Conservation (phyloP, 192 early-diverging fungal genomes). For the Gonapodya prolifera region DNA sequence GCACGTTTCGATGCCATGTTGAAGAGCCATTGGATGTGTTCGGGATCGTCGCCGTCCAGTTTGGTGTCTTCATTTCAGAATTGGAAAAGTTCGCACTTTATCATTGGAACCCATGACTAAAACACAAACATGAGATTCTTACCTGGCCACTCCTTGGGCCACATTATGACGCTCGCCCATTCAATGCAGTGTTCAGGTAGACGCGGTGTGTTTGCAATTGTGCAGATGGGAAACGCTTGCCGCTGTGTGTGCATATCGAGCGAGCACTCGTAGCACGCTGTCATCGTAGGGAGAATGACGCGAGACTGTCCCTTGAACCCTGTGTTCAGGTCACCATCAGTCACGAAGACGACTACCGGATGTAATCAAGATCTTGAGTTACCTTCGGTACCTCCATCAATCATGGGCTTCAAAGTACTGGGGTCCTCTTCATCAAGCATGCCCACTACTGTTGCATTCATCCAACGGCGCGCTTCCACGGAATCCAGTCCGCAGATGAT, state of each 20-base stretch:
- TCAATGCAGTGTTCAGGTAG: slow-evolving; percentile 98
- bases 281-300: slow-evolving; percentile 73
- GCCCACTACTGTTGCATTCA: slow-evolving; percentile 75
- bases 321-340: slow-evolving; percentile 9
- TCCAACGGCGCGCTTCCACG: slow-evolving; percentile 93
- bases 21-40: slow-evolving; percentile 65
- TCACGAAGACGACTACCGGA: neutral
- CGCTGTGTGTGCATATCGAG: slow-evolving; percentile 84
- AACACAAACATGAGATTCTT: slow-evolving; percentile 12
- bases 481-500: slow-evolving; percentile 91
- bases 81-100: neutral
- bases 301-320: slow-evolving; percentile 91
- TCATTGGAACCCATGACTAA: no score
- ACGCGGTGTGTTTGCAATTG: slow-evolving; percentile 95
- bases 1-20: slow-evolving; percentile 56
- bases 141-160: slow-evolving; percentile 70
- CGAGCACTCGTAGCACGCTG: slow-evolving; percentile 92
- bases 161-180: slow-evolving; percentile 87
- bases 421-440: slow-evolving; percentile 65
- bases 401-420: slow-evolving; percentile 66
- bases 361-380: neutral
- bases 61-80: slow-evolving; percentile 26
- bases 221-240: slow-evolving; percentile 87
- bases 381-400: slow-evolving; percentile 95
- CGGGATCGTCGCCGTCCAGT: slow-evolving; percentile 64